Percentiles rank a stretch among this genome's conserved stretches.
These are phyloP conservation scores for Metschnikowia lunata DNA, from an alignment of 805 yeast species.

Conservation along the genomic window DNA sequence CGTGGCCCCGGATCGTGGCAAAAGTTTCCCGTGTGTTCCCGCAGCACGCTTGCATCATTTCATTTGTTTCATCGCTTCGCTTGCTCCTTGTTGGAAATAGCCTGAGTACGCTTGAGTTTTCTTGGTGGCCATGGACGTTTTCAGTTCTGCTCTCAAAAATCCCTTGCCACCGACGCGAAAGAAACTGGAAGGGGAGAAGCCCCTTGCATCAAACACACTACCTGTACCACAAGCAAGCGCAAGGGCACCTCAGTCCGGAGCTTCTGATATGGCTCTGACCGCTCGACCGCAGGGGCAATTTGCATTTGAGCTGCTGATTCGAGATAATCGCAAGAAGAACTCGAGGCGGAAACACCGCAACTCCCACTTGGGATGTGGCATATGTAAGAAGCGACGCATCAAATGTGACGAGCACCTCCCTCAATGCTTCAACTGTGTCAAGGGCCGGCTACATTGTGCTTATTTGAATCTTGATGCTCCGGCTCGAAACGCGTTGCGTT, in stretches of 20 bases:
- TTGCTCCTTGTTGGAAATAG: no score
- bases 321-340: constrained; percentile 31
- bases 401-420: constrained; percentile 67
- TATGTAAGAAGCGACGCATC: constrained; percentile 58
- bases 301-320: neutral
- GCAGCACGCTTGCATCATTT: no score
- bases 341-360: constrained; percentile 60
- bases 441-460: constrained; percentile 47
- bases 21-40: no score
- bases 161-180: constrained; percentile 36
- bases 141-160: constrained; percentile 29
- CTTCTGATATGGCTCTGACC: neutral
- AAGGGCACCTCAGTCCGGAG: neutral
- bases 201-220: neutral
- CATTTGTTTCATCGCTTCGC: no score
- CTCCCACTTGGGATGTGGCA: constrained; percentile 72
- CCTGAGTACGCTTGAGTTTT: neutral
- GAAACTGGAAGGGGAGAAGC: neutral
- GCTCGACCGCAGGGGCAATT: neutral
- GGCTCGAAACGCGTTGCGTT: constrained; percentile 45
- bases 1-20: no score
- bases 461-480: constrained; percentile 45
- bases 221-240: neutral
- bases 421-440: constrained; percentile 50
- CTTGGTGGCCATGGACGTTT: constrained; percentile 18